phyloP scores from a whole-genome alignment of 164 flowering plant genomes.

The Vitis labrusca region DNA sequence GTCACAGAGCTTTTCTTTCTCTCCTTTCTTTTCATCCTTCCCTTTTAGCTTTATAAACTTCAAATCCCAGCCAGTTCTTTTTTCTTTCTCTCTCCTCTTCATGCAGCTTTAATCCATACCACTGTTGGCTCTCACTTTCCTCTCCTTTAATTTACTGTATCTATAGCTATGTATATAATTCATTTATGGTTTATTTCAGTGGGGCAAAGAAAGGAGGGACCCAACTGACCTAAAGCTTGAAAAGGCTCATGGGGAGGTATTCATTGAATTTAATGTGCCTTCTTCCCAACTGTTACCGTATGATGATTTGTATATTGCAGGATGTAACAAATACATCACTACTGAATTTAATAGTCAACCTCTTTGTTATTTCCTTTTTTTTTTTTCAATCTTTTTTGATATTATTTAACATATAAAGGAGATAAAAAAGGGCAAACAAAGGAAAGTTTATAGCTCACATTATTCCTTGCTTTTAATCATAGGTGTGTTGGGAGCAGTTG shows the following conservation, averaged over 20 bases:
- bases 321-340: slow-evolving; percentile 7
- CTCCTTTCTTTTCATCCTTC: not conserved
- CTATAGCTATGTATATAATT: too few relatives aligned
- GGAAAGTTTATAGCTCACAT: slow-evolving; percentile 9
- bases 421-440: not conserved
- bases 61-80: not conserved
- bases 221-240: not conserved
- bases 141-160: slow-evolving; percentile 1
- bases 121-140: not conserved
- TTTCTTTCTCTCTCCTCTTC: not conserved
- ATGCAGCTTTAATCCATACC: slow-evolving; percentile 1
- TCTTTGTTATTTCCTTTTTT: not conserved
- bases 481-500: slow-evolving; percentile 27
- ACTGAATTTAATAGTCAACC: slow-evolving; percentile 9
- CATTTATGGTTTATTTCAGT: not conserved
- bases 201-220: not conserved
- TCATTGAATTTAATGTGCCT: slow-evolving; percentile 16
- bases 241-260: slow-evolving; percentile 4
- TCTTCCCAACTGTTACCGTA: slow-evolving; percentile 31
- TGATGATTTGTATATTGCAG: slow-evolving; percentile 9
- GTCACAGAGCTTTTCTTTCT: not conserved
- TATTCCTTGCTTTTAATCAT: slow-evolving; percentile 33
- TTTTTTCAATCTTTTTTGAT: not conserved
- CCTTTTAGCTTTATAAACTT: not conserved
- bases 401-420: not conserved